These are phyloP conservation scores for Pseudonitzschia multiseries DNA, from an alignment of 108 stramenopile species.

Conservation along the genomic window DNA sequence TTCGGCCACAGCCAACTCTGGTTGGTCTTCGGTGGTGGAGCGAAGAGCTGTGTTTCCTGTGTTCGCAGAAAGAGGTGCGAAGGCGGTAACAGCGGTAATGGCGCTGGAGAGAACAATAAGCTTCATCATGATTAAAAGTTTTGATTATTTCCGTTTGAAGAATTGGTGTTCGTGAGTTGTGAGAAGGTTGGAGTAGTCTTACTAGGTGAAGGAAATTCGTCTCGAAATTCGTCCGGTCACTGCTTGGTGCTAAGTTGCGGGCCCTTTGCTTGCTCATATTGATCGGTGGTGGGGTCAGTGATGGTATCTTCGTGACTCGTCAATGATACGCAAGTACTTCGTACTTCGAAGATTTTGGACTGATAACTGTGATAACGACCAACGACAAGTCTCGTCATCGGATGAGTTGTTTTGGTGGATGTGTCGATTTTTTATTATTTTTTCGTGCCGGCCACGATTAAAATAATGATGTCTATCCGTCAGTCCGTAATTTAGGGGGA, in stretches of 20 bases:
- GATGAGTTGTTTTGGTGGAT: background rate
- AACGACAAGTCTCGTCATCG: no score
- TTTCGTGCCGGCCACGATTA: background rate
- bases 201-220: background rate
- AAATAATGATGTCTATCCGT: background rate
- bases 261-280: constrained; percentile 1
- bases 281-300: constrained; percentile 1
- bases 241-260: no score
- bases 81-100: background rate
- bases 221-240: no score
- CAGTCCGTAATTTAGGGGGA: no score
- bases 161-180: no score
- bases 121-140: constrained; percentile 7
- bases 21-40: background rate
- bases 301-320: constrained; percentile 4
- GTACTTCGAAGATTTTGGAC: no score
- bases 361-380: no score
- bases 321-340: no score
- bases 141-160: background rate
- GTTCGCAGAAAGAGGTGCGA: constrained; percentile 15
- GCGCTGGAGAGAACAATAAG: constrained; percentile 1
- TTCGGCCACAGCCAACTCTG: background rate
- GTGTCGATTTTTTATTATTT: background rate
- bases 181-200: no score
- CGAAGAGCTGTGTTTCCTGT: background rate